A percentile compares a stretch with the other conserved stretches of the same genome.
Conservation (phyloP, 805 yeast genomes). For the Candida silvatica region DNA sequence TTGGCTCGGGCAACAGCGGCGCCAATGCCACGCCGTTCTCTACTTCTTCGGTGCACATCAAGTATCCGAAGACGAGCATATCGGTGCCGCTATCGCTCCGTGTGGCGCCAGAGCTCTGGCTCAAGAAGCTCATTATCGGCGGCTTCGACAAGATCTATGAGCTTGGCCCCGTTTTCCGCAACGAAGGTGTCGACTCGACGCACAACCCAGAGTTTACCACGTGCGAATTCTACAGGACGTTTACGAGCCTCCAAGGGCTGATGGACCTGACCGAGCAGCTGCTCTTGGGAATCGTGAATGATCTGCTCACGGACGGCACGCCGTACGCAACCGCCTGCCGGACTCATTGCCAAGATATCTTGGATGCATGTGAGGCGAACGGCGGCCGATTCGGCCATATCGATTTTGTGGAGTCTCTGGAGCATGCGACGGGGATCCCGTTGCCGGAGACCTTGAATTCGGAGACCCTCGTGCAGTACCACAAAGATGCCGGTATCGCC, state of each 20-base stretch:
- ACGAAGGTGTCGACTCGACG: slow-evolving; percentile 87
- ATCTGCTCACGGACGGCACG: slow-evolving; percentile 18
- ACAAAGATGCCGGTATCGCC: slow-evolving; percentile 25
- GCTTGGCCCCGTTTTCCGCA: slow-evolving; percentile 77
- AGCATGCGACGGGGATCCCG: slow-evolving; percentile 35
- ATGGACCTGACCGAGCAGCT: slow-evolving; percentile 56
- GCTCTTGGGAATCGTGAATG: slow-evolving; percentile 31
- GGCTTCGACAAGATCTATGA: slow-evolving; percentile 88
- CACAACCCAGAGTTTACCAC: slow-evolving; percentile 94
- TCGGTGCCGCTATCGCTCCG: slow-evolving; percentile 44
- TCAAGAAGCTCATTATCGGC: slow-evolving; percentile 70
- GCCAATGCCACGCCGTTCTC: slow-evolving; percentile 88
- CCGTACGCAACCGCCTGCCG: slow-evolving; percentile 11
- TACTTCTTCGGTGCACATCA: slow-evolving; percentile 35
- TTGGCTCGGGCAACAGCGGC: slow-evolving; percentile 63
- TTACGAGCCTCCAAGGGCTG: slow-evolving; percentile 55
- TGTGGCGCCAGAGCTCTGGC: slow-evolving; percentile 95
- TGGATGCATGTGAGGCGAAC: slow-evolving; percentile 7
- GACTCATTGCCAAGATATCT: slow-evolving; percentile 13
- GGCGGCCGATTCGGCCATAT: slow-evolving; percentile 29
- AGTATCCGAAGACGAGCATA: slow-evolving; percentile 18
- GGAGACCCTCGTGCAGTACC: slow-evolving; percentile 33
- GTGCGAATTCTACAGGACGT: slow-evolving; percentile 81
- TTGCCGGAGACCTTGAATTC: slow-evolving; percentile 40
- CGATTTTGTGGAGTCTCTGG: slow-evolving; percentile 65